A percentile compares a stretch with the other conserved stretches of the same genome.
phyloP scores from a whole-genome alignment of 768 basidiomycete species.

The Amanita pseudoporphyria region DNA sequence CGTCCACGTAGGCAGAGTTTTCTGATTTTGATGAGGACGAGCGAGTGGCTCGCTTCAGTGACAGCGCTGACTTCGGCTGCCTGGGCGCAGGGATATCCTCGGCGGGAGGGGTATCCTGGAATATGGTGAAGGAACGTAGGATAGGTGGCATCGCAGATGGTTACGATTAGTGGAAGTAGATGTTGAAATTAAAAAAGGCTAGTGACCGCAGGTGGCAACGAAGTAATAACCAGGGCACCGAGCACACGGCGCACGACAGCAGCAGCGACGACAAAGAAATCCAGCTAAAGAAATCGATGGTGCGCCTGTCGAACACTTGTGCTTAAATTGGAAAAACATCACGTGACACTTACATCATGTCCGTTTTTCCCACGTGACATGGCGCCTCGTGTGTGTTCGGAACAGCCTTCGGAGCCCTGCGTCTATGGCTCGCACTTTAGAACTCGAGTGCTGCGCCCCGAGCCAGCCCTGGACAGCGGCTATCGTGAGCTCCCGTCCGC shows the following conservation, averaged over 20 bases:
- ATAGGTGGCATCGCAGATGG: constrained; percentile 4
- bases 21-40: constrained; percentile 20
- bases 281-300: constrained; percentile 2
- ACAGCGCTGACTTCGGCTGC: constrained; percentile 17
- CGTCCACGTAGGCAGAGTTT: constrained; percentile 12
- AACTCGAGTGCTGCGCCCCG: too few relatives aligned
- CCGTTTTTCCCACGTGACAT: background rate
- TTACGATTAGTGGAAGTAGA: background rate
- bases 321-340: constrained; percentile 4
- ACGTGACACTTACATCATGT: background rate
- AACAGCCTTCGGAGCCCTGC: background rate
- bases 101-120: constrained; percentile 42
- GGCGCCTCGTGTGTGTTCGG: background rate
- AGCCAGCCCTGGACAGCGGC: background rate
- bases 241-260: background rate
- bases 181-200: background rate
- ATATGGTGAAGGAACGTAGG: constrained; percentile 42
- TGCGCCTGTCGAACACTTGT: background rate
- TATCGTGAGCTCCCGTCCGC: background rate
- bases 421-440: too few relatives aligned
- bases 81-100: constrained; percentile 23
- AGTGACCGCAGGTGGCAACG: background rate
- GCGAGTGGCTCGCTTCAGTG: constrained; percentile 15
- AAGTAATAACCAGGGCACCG: background rate
- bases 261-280: background rate